phyloP scores from a whole-genome alignment of 1,139 yeast species.

The Pneumocystis sp. region DNA sequence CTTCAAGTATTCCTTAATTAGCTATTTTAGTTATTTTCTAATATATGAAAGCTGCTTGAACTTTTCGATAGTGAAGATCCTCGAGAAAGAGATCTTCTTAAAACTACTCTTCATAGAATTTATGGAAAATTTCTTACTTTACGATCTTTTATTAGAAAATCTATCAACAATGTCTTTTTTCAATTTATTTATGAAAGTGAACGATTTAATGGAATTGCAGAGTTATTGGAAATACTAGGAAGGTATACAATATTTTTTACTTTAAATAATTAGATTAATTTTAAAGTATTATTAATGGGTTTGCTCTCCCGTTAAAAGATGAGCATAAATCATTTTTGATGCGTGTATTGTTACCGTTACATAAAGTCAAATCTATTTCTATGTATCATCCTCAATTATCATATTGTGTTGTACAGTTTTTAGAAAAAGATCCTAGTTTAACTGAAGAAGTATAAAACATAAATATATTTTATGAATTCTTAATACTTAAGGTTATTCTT shows the following conservation, averaged over 20 bases:
- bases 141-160: slow-evolving; percentile 80
- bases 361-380: slow-evolving; percentile 75
- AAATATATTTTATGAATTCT: not conserved
- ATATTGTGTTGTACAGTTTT: slow-evolving; percentile 88
- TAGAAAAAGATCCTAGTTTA: slow-evolving; percentile 80
- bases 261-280: not conserved
- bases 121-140: slow-evolving; percentile 88
- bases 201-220: slow-evolving; percentile 91
- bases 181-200: slow-evolving; percentile 93
- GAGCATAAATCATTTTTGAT: slow-evolving; percentile 87
- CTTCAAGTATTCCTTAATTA: slow-evolving; percentile 20
- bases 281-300: slow-evolving; percentile 67
- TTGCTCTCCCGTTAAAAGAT: slow-evolving; percentile 91
- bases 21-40: not conserved
- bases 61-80: slow-evolving; percentile 94
- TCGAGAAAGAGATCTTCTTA: slow-evolving; percentile 84
- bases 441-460: slow-evolving; percentile 56
- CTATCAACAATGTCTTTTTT: slow-evolving; percentile 79
- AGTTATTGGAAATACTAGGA: slow-evolving; percentile 83
- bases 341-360: slow-evolving; percentile 82
- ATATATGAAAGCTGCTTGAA: slow-evolving; percentile 43
- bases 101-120: slow-evolving; percentile 86
- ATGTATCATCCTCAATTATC: slow-evolving; percentile 93
- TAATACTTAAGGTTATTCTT: slow-evolving; percentile 38
- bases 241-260: slow-evolving; percentile 25